Percentiles rank a stretch among this genome's conserved stretches.
These are phyloP conservation scores for Lumnitzera littorea DNA, from an alignment of 345 rosid genomes.

Conservation along the genomic window DNA sequence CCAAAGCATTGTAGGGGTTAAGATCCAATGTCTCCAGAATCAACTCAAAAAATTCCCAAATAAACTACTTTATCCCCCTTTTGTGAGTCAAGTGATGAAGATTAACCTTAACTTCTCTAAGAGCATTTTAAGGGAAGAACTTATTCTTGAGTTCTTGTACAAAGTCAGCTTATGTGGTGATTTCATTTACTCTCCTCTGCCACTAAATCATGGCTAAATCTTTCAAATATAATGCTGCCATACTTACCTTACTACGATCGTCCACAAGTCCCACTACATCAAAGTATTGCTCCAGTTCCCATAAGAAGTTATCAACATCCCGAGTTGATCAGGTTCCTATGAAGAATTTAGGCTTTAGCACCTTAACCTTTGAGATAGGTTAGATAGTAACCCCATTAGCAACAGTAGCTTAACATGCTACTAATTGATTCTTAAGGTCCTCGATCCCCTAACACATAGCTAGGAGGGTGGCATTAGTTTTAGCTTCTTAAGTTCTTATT, in stretches of 20 bases:
- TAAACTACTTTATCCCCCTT: background rate
- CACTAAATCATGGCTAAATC: background rate
- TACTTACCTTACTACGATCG: background rate
- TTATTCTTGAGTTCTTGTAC: background rate
- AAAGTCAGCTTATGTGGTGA: background rate
- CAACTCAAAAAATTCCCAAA: background rate
- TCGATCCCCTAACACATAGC: too few species aligned
- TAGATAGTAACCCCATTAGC: too few species aligned
- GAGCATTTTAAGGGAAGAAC: slow-evolving; percentile 2
- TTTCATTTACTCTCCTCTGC: background rate
- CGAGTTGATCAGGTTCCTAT: too few species aligned
- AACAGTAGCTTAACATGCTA: too few species aligned
- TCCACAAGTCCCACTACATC: background rate
- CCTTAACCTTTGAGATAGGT: too few species aligned
- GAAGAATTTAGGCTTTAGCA: too few species aligned
- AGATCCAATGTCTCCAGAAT: background rate
- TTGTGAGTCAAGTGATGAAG: background rate
- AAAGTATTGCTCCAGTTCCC: background rate
- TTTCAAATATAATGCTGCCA: background rate
- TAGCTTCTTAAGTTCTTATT: too few species aligned
- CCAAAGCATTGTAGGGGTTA: background rate
- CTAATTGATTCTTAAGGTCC: too few species aligned
- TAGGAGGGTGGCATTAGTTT: too few species aligned
- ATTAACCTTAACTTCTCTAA: background rate
- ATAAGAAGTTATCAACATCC: too few species aligned